A percentile compares a stretch with the other conserved stretches of the same genome.
phyloP scores from a whole-genome alignment of 441 rosid species.

The Arabidopsis lyrata region DNA sequence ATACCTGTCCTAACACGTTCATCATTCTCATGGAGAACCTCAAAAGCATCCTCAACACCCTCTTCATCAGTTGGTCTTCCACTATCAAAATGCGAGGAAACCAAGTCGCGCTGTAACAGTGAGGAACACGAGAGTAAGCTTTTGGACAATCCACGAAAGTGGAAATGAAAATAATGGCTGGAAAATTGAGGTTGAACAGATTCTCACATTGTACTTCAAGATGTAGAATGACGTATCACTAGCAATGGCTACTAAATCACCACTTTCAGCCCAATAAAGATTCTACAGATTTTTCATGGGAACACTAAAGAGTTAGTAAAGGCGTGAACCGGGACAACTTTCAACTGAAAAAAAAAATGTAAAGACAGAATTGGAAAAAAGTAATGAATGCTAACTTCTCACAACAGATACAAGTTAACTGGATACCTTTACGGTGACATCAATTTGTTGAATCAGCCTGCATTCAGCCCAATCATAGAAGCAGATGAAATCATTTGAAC shows the following conservation, averaged over 20 bases:
- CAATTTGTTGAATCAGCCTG: constrained; percentile 93
- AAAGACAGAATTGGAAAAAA: constrained; percentile 17
- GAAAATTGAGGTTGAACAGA: constrained; percentile 9
- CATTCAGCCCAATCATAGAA: constrained; percentile 99
- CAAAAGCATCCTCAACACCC: constrained; percentile 99
- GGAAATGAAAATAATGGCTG: constrained; percentile 8
- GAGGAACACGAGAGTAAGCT: constrained; percentile 26
- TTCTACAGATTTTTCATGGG: constrained; percentile 52
- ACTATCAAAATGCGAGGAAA: constrained; percentile 85
- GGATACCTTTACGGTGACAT: constrained; percentile 90
- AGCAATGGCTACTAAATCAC: constrained; percentile 96
- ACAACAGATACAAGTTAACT: constrained; percentile 8
- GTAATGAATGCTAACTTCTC: constrained; percentile 2
- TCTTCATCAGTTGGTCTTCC: constrained; percentile 90
- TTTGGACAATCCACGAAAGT: constrained; percentile 19
- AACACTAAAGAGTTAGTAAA: constrained; percentile 33
- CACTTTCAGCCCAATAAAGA: constrained; percentile 97
- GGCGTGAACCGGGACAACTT: background rate
- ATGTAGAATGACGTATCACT: constrained; percentile 96
- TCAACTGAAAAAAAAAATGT: constrained; percentile 23
- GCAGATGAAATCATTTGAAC: constrained; percentile 96
- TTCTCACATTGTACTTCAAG: constrained; percentile 87
- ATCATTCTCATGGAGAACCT: constrained; percentile 92
- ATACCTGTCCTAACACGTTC: constrained; percentile 97
- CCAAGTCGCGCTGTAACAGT: constrained; percentile 78